Evolutionary conservation across 148 eudicot genomes (phyloP), one percentile per base, ranked within the genome.

Genomic region (Bassia scoparia): DNA sequence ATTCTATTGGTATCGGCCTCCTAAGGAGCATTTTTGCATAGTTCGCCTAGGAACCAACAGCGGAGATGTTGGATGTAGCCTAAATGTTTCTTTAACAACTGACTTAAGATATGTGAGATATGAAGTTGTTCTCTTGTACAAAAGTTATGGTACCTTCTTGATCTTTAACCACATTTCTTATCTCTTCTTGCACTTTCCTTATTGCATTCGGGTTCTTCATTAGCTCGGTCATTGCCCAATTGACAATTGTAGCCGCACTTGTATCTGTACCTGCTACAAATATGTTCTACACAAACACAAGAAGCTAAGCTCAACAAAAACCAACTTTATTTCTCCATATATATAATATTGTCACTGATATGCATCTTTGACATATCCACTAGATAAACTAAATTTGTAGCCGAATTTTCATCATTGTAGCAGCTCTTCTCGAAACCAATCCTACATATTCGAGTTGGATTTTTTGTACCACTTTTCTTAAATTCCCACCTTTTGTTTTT

Each of bases 151-250:
- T 48, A 43, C 9, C 14, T 59, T 41, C 26, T 65, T 41, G 69
- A 5, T 58, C 66, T 55, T 0, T 58, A 61, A 68, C 37, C 52
- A 17, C 16, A 21, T 24, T 41, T 44, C 75, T 10, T 4, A 72
- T 27, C 50, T n/a, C n/a, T n/a, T n/a, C n/a, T n/a, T n/a, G n/a
- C n/a, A n/a, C n/a, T n/a, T n/a, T n/a, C n/a, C n/a, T 77, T 74
- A 80, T 77, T 0, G 34, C 30, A 11, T 34, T 5, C 0, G 86
- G 83, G 68, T 83, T 74, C 74, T 75, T 80, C 31, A 78, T 67
- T 16, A 83, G 61, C 41, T 74, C 67, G 8, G 81, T 83, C 83
- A 83, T 83, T 15, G 81, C 68, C 86, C 86, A 77, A n/a, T n/a
- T n/a, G 21, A 77, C 38, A 7, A 83, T 37, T 31, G 70, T 67